These are phyloP conservation scores for Moesziomyces sp. DNA, from an alignment of 1,284 basidiomycete species.

Conservation along the genomic window DNA sequence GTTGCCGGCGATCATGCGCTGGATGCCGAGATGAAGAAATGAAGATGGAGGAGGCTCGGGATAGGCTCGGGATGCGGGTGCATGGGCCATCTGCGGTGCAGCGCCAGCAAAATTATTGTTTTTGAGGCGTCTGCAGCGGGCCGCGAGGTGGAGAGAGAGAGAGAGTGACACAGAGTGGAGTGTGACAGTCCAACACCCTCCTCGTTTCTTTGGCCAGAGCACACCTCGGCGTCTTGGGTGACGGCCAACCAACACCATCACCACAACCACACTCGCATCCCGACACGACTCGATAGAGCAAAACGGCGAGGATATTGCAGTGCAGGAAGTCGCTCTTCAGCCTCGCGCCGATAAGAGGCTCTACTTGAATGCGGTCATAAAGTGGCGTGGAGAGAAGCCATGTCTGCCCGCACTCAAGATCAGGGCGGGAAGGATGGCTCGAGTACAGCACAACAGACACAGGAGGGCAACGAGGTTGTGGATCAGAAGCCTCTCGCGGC, in stretches of 20 bases:
- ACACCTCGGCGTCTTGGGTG: too few species aligned
- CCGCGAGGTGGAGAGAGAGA: too few species aligned
- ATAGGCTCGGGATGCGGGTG: neutral
- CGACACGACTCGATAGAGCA: too few species aligned
- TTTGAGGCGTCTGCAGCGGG: neutral
- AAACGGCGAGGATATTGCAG: too few species aligned
- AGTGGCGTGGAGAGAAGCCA: neutral
- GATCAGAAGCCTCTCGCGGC: neutral
- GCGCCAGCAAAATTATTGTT: neutral
- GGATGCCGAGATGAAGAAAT: too few species aligned
- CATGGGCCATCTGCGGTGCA: neutral
- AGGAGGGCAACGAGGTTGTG: too few species aligned
- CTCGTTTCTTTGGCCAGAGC: neutral
- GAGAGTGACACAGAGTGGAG: neutral
- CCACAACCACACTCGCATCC: too few species aligned
- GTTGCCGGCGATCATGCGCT: too few species aligned
- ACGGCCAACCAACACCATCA: too few species aligned
- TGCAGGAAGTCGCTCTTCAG: too few species aligned
- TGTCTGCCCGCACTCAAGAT: neutral
- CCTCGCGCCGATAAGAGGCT: neutral
- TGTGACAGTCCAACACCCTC: neutral
- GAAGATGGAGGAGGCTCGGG: too few species aligned
- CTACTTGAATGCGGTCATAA: neutral
- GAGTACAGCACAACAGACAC: neutral
- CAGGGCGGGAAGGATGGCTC: neutral